Conservation (phyloP, 192 early-diverging fungal genomes). For the Linnemannia schmuckeri region DNA sequence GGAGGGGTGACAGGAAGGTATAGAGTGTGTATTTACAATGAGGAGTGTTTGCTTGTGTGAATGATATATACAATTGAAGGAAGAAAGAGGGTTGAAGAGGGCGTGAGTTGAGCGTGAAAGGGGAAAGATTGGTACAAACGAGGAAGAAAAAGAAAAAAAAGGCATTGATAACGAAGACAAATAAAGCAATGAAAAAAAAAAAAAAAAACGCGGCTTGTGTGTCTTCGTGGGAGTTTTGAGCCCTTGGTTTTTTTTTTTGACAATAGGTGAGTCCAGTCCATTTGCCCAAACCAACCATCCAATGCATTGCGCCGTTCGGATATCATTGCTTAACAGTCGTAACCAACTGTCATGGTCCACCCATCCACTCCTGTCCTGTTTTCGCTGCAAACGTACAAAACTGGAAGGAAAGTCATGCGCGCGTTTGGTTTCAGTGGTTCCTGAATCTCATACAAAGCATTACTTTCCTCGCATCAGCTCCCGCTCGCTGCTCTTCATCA, state of each 20-base stretch:
- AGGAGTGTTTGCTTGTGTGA: neutral
- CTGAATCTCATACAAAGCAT: too few relatives aligned
- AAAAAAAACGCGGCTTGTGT: neutral
- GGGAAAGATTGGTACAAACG: neutral
- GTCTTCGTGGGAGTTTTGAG: constrained; percentile 6
- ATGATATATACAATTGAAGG: neutral
- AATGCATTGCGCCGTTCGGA: neutral
- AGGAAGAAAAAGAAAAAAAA: neutral
- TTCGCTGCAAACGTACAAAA: too few relatives aligned
- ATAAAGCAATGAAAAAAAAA: neutral
- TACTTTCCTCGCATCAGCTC: too few relatives aligned
- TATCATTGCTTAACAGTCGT: too few relatives aligned
- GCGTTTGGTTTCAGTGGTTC: too few relatives aligned
- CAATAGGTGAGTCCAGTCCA: neutral
- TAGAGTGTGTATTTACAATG: neutral
- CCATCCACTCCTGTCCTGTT: too few relatives aligned
- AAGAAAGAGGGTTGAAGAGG: neutral
- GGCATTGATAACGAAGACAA: neutral
- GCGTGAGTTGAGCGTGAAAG: neutral
- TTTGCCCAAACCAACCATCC: neutral
- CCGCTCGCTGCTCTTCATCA: too few relatives aligned
- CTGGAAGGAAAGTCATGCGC: too few relatives aligned
- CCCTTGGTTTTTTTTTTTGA: neutral
- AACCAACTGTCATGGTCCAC: too few relatives aligned
- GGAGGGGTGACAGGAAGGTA: neutral